These are phyloP conservation scores for Lactuca saligna DNA, from an alignment of 129 eudicot species.

Conservation along the genomic window DNA sequence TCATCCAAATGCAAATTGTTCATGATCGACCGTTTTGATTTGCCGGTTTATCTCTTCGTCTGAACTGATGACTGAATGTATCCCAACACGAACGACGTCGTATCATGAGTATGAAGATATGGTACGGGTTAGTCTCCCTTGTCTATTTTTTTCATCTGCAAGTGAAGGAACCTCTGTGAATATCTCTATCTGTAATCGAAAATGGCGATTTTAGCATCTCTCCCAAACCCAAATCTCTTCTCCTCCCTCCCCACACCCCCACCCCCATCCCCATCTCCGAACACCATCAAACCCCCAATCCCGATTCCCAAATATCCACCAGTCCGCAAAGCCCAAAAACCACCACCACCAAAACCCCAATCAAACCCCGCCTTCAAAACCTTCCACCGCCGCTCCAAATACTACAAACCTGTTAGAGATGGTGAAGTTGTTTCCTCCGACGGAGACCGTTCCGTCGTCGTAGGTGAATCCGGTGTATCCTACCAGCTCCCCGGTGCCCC, in stretches of 20 bases:
- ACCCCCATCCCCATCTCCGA: conserved; percentile 33
- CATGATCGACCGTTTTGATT: background rate
- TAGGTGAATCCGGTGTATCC: conserved; percentile 77
- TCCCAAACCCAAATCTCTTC: conserved; percentile 66
- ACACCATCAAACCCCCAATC: conserved; percentile 62
- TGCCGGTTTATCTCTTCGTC: background rate
- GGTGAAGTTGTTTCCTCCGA: conserved; percentile 44
- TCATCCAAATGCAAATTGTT: no score
- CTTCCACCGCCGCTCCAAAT: conserved; percentile 72
- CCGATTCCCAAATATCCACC: conserved; percentile 89
- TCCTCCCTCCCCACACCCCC: conserved; percentile 65
- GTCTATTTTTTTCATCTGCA: background rate
- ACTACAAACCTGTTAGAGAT: conserved; percentile 68
- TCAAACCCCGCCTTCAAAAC: conserved; percentile 68
- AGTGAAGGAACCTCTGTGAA: background rate
- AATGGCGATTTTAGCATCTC: conserved; percentile 68
- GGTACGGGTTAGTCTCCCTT: background rate
- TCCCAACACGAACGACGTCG: background rate
- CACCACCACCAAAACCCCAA: conserved; percentile 32
- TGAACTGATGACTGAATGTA: no score
- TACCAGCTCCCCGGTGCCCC: conserved; percentile 95
- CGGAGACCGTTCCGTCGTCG: conserved; percentile 60
- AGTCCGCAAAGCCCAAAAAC: conserved; percentile 31
- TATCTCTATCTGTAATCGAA: background rate
- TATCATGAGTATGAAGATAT: background rate